Evolutionary conservation across 2,329 filamentous ascomycete genomes (phyloP), one percentile per base, ranked within the genome.

Genomic region (Aspergillus persii): DNA sequence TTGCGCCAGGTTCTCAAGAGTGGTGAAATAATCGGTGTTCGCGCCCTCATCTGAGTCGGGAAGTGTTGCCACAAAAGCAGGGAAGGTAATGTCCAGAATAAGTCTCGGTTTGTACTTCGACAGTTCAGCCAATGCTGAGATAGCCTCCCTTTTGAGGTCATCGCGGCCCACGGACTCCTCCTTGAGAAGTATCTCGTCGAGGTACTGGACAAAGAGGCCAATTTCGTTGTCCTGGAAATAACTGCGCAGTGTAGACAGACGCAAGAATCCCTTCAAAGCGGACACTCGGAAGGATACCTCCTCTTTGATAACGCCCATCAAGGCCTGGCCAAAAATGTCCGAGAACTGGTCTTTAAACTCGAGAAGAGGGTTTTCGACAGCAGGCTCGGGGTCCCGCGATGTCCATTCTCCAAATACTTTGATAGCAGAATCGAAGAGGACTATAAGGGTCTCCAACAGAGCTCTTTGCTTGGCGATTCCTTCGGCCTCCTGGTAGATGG

Each of bases 11-110:
- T 81, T 85, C 66, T 89, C 86, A 27, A 90, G 74, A 0, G 85
- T 83, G 4, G 80, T 74, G n/a, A 82, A 67, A 66, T 87, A 87
- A 5, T 72, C 70, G 6, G 67, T 68, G 8, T 77, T 72, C 3
- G 75, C 74, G 18, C 81, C 79, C n/a, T 76, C 73, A 58, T 83
- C 82, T 2, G 75, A 76, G 60, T 87, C 86, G 1, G 87, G 87
- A 3, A 90, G 73, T 44, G 84, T 82, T 3, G 86, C 85, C 72
- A 89, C 81, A 68, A 89, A 88, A 4, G 84, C 84, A 29, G 87
- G 87, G 66, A 89, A 85, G 0, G 86, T 85, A 58, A 86, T 86
- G 50, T 87, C 82, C 66, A 87, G 83, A 30, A 89, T 84, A 9
- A 87, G 74, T 50, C 82, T 80, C 18, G 86, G 84, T 65, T 86